These are phyloP conservation scores for Aspergillus transmontanensis DNA, from an alignment of 2,329 filamentous ascomycete genomes.

Conservation along the genomic window DNA sequence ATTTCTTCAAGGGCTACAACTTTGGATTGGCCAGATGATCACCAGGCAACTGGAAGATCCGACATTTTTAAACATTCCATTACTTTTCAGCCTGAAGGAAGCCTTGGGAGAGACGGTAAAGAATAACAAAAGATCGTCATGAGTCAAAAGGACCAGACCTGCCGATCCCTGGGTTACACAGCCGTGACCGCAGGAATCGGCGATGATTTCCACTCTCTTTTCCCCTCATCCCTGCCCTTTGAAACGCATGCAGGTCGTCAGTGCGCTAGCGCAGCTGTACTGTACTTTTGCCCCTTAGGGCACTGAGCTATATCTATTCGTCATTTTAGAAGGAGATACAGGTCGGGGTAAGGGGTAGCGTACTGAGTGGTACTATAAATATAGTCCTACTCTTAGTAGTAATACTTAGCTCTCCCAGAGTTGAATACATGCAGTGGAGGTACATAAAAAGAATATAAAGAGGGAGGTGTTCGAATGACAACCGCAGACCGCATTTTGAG, in stretches of 20 bases:
- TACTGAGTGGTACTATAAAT: not conserved
- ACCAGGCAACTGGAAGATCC: not conserved
- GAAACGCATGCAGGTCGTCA: not conserved
- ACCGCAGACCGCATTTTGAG: not conserved
- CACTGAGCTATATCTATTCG: not conserved
- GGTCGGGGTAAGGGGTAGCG: not conserved
- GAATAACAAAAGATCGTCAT: not conserved
- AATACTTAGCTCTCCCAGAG: not conserved
- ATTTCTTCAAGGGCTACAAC: not conserved
- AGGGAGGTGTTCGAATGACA: not conserved
- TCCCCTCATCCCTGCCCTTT: not conserved
- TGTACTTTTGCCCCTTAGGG: not conserved
- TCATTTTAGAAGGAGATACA: not conserved
- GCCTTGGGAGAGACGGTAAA: not conserved
- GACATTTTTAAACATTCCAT: not conserved
- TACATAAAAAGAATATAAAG: not conserved
- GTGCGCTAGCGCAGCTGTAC: not conserved
- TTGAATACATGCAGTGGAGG: not conserved
- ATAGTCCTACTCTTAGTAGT: not conserved
- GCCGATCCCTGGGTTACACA: conserved; percentile 7
- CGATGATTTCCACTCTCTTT: not conserved
- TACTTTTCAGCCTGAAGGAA: not conserved
- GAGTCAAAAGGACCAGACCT: conserved; percentile 4
- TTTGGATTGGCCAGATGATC: not conserved
- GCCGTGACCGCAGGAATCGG: not conserved